These are phyloP conservation scores for Gelatoporia subvermispora DNA, from an alignment of 768 basidiomycete species.

Conservation along the genomic window DNA sequence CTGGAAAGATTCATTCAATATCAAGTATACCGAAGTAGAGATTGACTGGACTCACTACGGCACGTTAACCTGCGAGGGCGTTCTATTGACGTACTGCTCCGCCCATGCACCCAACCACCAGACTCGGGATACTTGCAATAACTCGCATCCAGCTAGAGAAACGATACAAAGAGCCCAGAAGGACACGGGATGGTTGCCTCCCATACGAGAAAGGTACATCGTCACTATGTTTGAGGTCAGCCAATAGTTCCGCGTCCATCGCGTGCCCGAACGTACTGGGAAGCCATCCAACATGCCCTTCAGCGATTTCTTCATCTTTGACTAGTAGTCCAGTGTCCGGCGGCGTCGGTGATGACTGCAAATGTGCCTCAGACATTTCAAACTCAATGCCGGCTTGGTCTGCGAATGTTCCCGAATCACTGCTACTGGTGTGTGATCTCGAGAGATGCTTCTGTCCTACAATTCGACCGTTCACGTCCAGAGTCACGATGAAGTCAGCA, in stretches of 20 bases:
- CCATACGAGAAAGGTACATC: slow-evolving; percentile 26
- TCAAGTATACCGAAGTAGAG: background rate
- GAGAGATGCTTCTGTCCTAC: slow-evolving; percentile 42
- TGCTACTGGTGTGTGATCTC: slow-evolving; percentile 38
- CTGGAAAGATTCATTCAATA: slow-evolving; percentile 8
- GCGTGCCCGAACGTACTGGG: slow-evolving; percentile 30
- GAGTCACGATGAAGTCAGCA: slow-evolving; percentile 49
- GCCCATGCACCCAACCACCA: slow-evolving; percentile 35
- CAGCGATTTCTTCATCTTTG: slow-evolving; percentile 32
- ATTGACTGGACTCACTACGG: slow-evolving; percentile 20
- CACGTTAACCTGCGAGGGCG: slow-evolving; percentile 25
- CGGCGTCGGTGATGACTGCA: slow-evolving; percentile 7
- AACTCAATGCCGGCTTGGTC: slow-evolving; percentile 14
- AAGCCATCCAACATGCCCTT: slow-evolving; percentile 32
- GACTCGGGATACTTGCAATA: slow-evolving; percentile 19
- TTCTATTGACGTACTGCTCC: slow-evolving; percentile 25
- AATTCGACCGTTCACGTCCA: slow-evolving; percentile 49
- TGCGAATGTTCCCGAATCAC: slow-evolving; percentile 25
- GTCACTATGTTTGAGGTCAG: slow-evolving; percentile 16
- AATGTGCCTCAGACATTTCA: slow-evolving; percentile 12
- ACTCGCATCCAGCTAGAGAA: slow-evolving; percentile 8
- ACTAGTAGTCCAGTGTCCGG: slow-evolving; percentile 26
- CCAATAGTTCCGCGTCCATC: no score
- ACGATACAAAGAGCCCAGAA: slow-evolving; percentile 26
- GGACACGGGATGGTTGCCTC: slow-evolving; percentile 13